Conservation (phyloP, 257 asterid genomes). For the Nicotiana benthamiana region DNA sequence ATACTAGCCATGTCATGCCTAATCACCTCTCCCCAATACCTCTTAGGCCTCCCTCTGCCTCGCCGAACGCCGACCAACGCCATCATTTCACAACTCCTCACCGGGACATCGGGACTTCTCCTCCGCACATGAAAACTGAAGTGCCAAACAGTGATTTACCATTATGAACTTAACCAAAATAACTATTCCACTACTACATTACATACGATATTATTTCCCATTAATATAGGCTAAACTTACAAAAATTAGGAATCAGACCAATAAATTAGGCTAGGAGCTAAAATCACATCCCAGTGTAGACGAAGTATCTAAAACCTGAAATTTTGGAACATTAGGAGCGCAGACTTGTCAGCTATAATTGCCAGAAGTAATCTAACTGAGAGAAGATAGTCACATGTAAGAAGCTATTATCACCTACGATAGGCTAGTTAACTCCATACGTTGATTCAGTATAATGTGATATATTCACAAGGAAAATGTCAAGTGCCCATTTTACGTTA, state of each 20-base stretch:
- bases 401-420: background rate
- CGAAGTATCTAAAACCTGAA: background rate
- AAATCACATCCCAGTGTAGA: background rate
- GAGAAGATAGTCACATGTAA: background rate
- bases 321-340: background rate
- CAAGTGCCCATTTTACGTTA: too few species aligned
- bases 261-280: background rate
- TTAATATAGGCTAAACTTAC: background rate
- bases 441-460: background rate
- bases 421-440: background rate
- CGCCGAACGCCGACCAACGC: too few species aligned
- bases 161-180: too few species aligned
- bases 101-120: too few species aligned
- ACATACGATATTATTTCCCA: background rate
- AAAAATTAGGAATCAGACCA: background rate
- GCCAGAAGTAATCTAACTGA: background rate
- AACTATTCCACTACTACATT: too few species aligned
- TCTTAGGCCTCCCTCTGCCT: too few species aligned
- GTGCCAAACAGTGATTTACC: too few species aligned
- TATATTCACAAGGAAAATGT: background rate
- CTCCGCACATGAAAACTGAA: too few species aligned
- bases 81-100: too few species aligned
- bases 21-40: too few species aligned
- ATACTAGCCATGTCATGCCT: too few species aligned
- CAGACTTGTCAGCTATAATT: background rate